phyloP scores from a whole-genome alignment of 169 alveolate species.

The Cryptosporidium andersoni region DNA sequence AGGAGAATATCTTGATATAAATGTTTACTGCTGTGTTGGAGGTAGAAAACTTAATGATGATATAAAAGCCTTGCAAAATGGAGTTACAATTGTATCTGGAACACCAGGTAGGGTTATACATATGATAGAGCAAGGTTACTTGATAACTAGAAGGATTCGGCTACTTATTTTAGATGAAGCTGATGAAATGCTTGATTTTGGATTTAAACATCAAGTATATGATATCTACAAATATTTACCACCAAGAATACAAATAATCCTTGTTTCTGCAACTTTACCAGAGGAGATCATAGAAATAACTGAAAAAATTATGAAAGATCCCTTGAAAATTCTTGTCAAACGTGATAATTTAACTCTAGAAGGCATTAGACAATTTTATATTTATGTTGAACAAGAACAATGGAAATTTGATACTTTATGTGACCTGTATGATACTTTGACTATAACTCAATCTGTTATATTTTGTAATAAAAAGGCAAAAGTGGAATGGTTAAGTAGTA shows the following conservation, averaged over 20 bases:
- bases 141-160: conserved; percentile 92
- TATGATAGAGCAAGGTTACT: conserved; percentile 95
- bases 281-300: conserved; percentile 96
- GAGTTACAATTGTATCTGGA: conserved; percentile 96
- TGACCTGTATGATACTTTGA: conserved; percentile 96
- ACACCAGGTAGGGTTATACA: conserved; percentile 99
- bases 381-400: conserved; percentile 98
- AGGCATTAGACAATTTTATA: conserved; percentile 97
- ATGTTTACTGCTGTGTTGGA: conserved; percentile 94
- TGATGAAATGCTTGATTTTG: conserved; percentile 97
- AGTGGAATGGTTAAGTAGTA: conserved; percentile 97
- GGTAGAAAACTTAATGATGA: conserved; percentile 97
- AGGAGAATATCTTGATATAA: conserved; percentile 96
- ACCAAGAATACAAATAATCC: conserved; percentile 93
- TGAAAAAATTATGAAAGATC: conserved; percentile 96
- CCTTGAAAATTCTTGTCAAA: conserved; percentile 96
- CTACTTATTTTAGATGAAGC: conserved; percentile 98
- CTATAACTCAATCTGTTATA: conserved; percentile 98
- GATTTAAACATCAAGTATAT: conserved; percentile 96
- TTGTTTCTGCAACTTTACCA: conserved; percentile 98
- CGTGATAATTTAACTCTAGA: conserved; percentile 98
- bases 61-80: conserved; percentile 94
- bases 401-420: conserved; percentile 98
- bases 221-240: conserved; percentile 97
- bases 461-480: conserved; percentile 97